Evolutionary conservation across 805 yeast genomes (phyloP).

Genomic region (Suhomyces emberorum): DNA sequence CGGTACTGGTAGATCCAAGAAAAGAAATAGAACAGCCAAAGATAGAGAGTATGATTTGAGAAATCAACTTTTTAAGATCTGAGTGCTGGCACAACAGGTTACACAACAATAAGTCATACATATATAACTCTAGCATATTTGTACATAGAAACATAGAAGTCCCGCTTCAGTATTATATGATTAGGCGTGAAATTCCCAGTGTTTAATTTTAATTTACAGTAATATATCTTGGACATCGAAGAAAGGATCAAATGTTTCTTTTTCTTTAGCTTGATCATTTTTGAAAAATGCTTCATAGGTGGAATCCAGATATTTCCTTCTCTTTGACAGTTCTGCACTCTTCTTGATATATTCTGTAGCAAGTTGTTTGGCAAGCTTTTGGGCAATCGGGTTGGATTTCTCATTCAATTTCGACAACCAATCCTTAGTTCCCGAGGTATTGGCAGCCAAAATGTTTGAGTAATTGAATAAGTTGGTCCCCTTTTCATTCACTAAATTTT

Average conservation of each 20-base stretch:
- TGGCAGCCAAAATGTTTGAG: slow-evolving; percentile 22
- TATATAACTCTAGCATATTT: too few relatives aligned
- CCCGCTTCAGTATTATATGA: too few relatives aligned
- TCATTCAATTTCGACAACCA: slow-evolving; percentile 18
- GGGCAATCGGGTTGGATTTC: slow-evolving; percentile 11
- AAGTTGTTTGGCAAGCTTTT: slow-evolving; percentile 21
- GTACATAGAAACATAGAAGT: neutral
- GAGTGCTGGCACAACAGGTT: too few relatives aligned
- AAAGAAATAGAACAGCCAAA: slow-evolving; percentile 41
- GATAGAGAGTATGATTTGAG: slow-evolving; percentile 40
- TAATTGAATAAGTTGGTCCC: slow-evolving; percentile 32
- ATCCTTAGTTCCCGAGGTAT: slow-evolving; percentile 10
- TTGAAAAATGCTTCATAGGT: slow-evolving; percentile 5
- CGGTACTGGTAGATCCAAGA: slow-evolving; percentile 33
- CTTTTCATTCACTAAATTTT: slow-evolving; percentile 14
- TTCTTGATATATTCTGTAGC: slow-evolving; percentile 21
- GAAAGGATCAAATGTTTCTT: slow-evolving; percentile 9
- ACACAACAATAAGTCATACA: too few relatives aligned
- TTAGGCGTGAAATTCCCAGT: too few relatives aligned
- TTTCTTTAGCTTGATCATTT: neutral
- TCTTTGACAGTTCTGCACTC: slow-evolving; percentile 13
- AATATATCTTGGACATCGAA: slow-evolving; percentile 13
- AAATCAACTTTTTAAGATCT: slow-evolving; percentile 34
- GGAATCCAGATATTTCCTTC: slow-evolving; percentile 8
- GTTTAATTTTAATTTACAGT: too few relatives aligned